Base-by-base conservation (phyloP, 805 yeast species). In the Spathaspora boniae region DNA sequence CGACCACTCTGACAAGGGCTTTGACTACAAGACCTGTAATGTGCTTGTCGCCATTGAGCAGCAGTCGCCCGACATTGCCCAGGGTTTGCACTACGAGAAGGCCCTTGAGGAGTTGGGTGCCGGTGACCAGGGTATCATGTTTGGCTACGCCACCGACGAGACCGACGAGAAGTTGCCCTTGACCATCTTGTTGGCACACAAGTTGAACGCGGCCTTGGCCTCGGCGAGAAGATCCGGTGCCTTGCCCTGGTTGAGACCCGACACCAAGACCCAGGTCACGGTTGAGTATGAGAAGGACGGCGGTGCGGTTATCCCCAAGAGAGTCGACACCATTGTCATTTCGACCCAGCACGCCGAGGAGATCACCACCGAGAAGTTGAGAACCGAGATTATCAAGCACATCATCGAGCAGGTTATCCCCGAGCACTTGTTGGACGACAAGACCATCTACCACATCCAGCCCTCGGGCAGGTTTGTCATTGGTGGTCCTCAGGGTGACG, bases 401-500 rank as follows among this genome's bases (percentile, higher is more conserved):
- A 76, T 93, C 58, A 72, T 93, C 67, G 80, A 87, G 71, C 85
- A 86, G 74, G 96, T 93, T 51, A 86, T 89, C 51, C 96, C 98
- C 58, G 82, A 80, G 42, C 71, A 87, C 48, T 76, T 85, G 62
- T 81, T 93, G 61, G 98, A 93, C 64, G 96, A 82, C 61, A 86
- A 85, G 72, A 93, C 98, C 66, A 74, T 82, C 60, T 89, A 87
- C 81, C 97, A 91, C 81, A 88, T 93, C 63, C 98, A 93, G 74
- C 98, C 98, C 56, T 88, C 98, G 47, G 98, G 98, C 55, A 85
- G 98, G 73, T 93, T 93, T 80, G 96, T 93, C 58, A 93, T 93
- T 63, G 98, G 98, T 75, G 98, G 98, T 68, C 98, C 98, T 54
- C 98, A 93, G 74, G 98, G 98, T 80, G 98, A 93, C 67, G 98